These are phyloP conservation scores for Nannizziopsis arthrosporioides DNA, from an alignment of 2,329 filamentous ascomycete genomes.

Conservation along the genomic window DNA sequence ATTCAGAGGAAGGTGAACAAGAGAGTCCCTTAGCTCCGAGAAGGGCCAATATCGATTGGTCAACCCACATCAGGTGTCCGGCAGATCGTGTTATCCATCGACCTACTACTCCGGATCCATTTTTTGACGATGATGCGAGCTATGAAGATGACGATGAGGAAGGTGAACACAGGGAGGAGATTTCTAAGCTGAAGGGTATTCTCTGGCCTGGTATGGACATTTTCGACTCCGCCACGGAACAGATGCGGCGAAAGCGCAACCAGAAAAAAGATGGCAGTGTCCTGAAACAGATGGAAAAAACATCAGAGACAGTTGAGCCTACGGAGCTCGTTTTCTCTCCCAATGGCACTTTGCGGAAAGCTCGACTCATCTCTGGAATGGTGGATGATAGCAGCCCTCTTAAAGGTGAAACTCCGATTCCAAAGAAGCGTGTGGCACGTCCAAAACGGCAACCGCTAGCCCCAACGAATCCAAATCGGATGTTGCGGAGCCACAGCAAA, in stretches of 20 bases:
- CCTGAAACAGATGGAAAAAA: slow-evolving; percentile 37
- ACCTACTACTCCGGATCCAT: slow-evolving; percentile 15
- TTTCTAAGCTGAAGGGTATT: slow-evolving; percentile 37
- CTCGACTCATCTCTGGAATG: slow-evolving; percentile 38
- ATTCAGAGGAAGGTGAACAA: slow-evolving; percentile 12
- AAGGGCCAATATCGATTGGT: not conserved
- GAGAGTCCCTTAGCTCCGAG: slow-evolving; percentile 13
- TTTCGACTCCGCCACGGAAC: slow-evolving; percentile 40
- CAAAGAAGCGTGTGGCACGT: slow-evolving; percentile 25
- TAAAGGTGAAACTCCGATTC: slow-evolving; percentile 36
- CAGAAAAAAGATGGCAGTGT: slow-evolving; percentile 41
- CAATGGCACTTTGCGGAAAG: slow-evolving; percentile 32
- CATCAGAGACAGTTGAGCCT: slow-evolving; percentile 35
- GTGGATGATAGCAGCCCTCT: slow-evolving; percentile 38
- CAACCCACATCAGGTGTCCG: not conserved
- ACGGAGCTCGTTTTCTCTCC: slow-evolving; percentile 39
- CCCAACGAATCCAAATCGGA: slow-evolving; percentile 25
- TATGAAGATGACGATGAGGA: slow-evolving; percentile 18
- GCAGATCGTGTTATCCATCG: slow-evolving; percentile 1
- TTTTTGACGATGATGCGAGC: slow-evolving; percentile 15
- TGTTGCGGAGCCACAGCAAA: slow-evolving; percentile 21
- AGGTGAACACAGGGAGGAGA: slow-evolving; percentile 24
- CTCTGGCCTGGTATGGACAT: slow-evolving; percentile 42
- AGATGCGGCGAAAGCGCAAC: slow-evolving; percentile 40
- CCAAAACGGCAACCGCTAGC: slow-evolving; percentile 22